Conservation (phyloP, 2,329 filamentous ascomycete genomes). For the Microsporum canis region DNA sequence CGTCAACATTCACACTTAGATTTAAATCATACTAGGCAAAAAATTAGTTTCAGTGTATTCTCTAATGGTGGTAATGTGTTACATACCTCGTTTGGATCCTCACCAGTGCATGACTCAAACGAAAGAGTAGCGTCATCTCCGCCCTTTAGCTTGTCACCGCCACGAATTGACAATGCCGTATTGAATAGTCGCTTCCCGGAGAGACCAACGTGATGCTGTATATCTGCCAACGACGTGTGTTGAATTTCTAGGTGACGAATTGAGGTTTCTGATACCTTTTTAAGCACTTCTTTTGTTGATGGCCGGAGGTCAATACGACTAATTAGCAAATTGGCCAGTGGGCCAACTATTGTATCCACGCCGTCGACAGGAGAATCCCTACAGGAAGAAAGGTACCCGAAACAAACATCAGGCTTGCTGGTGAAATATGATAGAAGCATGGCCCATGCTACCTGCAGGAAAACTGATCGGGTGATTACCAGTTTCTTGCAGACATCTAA, state of each 20-base stretch:
- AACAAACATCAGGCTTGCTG: constrained; percentile 38
- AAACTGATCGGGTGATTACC: constrained; percentile 35
- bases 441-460: constrained; percentile 44
- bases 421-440: constrained; percentile 41
- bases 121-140: not conserved
- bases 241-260: constrained; percentile 52
- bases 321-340: constrained; percentile 26
- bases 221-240: constrained; percentile 43
- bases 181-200: constrained; percentile 31
- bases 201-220: constrained; percentile 31
- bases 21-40: not conserved
- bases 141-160: not conserved
- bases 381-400: constrained; percentile 45
- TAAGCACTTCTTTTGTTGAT: constrained; percentile 40
- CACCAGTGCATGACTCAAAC: not conserved
- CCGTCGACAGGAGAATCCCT: constrained; percentile 41
- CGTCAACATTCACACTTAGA: not conserved
- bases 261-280: constrained; percentile 45
- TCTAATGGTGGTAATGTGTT: not conserved
- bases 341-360: constrained; percentile 40
- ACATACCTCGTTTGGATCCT: constrained; percentile 2
- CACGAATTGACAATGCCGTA: constrained; percentile 16
- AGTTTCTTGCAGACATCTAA: constrained; percentile 10
- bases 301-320: constrained; percentile 32
- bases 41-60: not conserved